Base-by-base conservation (phyloP, 441 rosid species). In the Erodium chrysanthum region DNA sequence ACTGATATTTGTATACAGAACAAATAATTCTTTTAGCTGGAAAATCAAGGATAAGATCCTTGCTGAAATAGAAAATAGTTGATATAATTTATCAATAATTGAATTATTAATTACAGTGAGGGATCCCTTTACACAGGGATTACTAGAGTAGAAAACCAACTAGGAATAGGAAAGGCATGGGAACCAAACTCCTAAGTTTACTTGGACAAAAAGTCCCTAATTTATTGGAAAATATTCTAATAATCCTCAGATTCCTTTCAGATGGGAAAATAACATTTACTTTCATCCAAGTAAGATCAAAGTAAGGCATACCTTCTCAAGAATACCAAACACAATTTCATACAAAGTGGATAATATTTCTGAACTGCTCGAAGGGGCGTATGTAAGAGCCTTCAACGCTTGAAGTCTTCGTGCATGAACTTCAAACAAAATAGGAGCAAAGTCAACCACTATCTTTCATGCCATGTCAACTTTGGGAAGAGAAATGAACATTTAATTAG, bases 301-400 rank as follows among this genome's bases (percentile, higher is more conserved):
- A 66, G 68, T 20, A 62, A 69, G 68, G 68, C 88, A 77, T 76
- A 88, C 97, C 99, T 90, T 85, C 44, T 92, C 96, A 77, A 95
- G 99, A 77, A 95, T 86, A 73, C 87, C 97, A 79, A 95, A 95
- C 65, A 92, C 93, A 70, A 92, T 87, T 78, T 87, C 98, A 48
- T 90, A 95, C 86, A 95, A 76, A 80, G 82, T 84, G 70, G 93
- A 81, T 72, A 92, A 75, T 73, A 92, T 88, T 72, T 84, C 96
- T 77, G 82, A 79, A 82, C 80, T 92, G 86, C 85, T 88, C 68
- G 95, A 80, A 25, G 99, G 89, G 75, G 95, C 84, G 79, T 83
- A 90, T 46, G 97, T 92, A 74, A 95, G 95, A 74, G 99, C 98
- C 88, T 92, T 95, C 76, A 95, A 75, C 79, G 98, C 97, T 86